Conservation (phyloP, 2,329 filamentous ascomycete genomes). For the Davidsoniella eucalypti region DNA sequence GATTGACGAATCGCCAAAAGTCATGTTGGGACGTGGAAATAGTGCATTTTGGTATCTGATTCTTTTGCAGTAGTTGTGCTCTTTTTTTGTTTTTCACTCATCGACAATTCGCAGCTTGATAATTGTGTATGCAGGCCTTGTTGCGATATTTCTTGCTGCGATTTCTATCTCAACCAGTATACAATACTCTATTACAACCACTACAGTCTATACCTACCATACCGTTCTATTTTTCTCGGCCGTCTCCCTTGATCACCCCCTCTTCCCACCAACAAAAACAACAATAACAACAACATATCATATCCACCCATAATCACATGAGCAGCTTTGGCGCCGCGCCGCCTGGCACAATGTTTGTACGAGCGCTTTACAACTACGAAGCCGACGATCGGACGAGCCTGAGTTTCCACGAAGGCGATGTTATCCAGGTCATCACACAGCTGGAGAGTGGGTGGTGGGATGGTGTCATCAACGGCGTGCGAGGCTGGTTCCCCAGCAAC, state of each 20-base stretch:
- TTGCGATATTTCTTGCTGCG: no score
- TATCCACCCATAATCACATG: conserved; percentile 25
- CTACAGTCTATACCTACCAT: no score
- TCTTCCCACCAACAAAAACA: neutral
- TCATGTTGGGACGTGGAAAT: no score
- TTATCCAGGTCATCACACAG: conserved; percentile 97
- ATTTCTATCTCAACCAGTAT: no score
- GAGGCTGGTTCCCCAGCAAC: conserved; percentile 98
- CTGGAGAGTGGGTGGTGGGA: conserved; percentile 99
- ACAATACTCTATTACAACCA: no score
- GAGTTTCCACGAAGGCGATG: conserved; percentile 90
- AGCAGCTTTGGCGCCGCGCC: conserved; percentile 45
- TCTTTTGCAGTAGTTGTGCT: no score
- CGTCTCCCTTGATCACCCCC: no score
- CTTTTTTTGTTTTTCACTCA: no score
- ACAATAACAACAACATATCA: neutral
- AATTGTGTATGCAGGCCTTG: no score
- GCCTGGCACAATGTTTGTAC: conserved; percentile 68
- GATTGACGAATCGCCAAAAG: no score
- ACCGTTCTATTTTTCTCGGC: conserved; percentile 6
- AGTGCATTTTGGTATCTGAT: no score
- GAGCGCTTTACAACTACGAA: conserved; percentile 93
- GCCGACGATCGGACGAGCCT: conserved; percentile 92
- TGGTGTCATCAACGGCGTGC: conserved; percentile 87
- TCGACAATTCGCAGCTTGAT: no score